Evolutionary conservation across 805 yeast species (phyloP).

Genomic region (Wickerhamomyces chaumierensis): DNA sequence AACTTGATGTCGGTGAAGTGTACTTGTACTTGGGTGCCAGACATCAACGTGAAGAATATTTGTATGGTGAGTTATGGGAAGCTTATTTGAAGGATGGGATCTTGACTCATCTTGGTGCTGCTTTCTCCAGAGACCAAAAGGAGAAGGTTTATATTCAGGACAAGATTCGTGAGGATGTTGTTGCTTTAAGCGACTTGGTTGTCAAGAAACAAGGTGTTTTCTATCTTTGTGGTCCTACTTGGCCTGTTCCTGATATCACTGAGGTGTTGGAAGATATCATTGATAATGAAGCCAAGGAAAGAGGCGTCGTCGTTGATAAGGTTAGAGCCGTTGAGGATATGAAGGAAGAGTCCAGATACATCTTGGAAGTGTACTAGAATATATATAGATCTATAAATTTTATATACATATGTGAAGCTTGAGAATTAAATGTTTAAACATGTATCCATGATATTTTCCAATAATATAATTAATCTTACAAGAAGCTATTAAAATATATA

Average conservation of each 20-base stretch:
- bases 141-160: slow-evolving; percentile 93
- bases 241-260: slow-evolving; percentile 98
- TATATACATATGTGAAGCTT: too few species aligned
- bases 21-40: slow-evolving; percentile 87
- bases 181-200: slow-evolving; percentile 68
- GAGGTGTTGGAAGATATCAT: slow-evolving; percentile 80
- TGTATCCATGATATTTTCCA: too few species aligned
- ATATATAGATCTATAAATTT: too few species aligned
- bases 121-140: slow-evolving; percentile 95
- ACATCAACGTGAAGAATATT: slow-evolving; percentile 89
- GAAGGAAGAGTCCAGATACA: slow-evolving; percentile 87
- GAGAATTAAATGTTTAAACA: too few species aligned
- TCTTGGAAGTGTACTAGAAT: slow-evolving; percentile 90
- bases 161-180: slow-evolving; percentile 68
- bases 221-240: slow-evolving; percentile 96
- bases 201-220: slow-evolving; percentile 74
- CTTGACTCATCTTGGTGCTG: slow-evolving; percentile 92
- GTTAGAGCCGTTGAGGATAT: slow-evolving; percentile 80
- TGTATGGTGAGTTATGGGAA: slow-evolving; percentile 96
- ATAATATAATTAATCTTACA: too few species aligned
- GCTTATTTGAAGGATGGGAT: slow-evolving; percentile 88
- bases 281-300: slow-evolving; percentile 52
- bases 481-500: too few species aligned
- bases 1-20: slow-evolving; percentile 79
- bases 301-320: slow-evolving; percentile 60